These are phyloP conservation scores for Nicotiana otophora DNA, from an alignment of 257 asterid genomes.

Conservation along the genomic window DNA sequence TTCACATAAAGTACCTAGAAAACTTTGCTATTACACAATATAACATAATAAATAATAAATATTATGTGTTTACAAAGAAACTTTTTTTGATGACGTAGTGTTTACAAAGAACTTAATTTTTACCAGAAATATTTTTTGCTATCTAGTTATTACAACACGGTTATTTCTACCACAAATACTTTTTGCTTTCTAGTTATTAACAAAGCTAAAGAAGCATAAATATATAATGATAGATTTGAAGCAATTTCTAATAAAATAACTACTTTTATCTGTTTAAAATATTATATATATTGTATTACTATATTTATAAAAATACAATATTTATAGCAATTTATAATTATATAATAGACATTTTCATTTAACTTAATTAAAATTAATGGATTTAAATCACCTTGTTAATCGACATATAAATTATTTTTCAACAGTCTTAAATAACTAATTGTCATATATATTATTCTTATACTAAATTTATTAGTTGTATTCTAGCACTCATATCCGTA, in stretches of 20 bases:
- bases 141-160: not conserved
- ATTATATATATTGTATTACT: not conserved
- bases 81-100: too few relatives aligned
- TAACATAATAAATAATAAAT: too few relatives aligned
- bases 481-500: not conserved
- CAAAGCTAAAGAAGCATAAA: not conserved
- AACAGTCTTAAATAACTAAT: not conserved
- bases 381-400: not conserved
- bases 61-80: too few relatives aligned
- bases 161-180: not conserved
- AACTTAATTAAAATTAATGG: not conserved
- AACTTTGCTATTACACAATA: too few relatives aligned
- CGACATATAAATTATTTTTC: not conserved
- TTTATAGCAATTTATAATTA: not conserved
- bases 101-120: not conserved
- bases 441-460: not conserved
- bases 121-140: not conserved
- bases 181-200: not conserved
- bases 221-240: not conserved
- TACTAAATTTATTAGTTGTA: not conserved
- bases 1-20: too few relatives aligned
- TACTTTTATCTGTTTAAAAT: not conserved
- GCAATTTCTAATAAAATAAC: not conserved
- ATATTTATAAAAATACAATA: not conserved
- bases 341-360: not conserved